phyloP scores from a whole-genome alignment of 2,329 filamentous ascomycete species.

The Trichophyton simii region DNA sequence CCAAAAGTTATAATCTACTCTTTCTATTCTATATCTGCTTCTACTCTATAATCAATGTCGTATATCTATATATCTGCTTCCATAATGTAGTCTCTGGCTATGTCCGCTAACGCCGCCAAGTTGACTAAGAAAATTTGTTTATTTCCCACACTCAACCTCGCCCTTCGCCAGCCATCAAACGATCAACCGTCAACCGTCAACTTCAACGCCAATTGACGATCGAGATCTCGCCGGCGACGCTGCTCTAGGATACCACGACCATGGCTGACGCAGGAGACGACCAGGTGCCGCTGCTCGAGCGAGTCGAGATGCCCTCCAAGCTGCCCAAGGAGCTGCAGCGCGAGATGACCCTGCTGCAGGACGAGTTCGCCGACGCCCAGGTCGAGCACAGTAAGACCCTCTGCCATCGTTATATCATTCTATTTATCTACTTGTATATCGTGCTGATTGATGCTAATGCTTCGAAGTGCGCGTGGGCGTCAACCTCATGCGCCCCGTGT shows the following conservation, averaged over 20 bases:
- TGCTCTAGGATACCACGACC: not conserved
- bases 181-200: not conserved
- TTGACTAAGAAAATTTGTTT: slow-evolving; percentile 1
- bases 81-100: too few species aligned
- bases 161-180: not conserved
- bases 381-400: slow-evolving; percentile 56
- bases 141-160: not conserved
- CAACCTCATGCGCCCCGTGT: slow-evolving; percentile 48
- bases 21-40: too few species aligned
- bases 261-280: slow-evolving; percentile 11
- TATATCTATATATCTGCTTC: too few species aligned
- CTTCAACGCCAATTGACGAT: not conserved
- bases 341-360: slow-evolving; percentile 65
- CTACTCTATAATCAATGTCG: too few species aligned
- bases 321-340: slow-evolving; percentile 36
- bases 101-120: not conserved
- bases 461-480: not conserved
- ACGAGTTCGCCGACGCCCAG: slow-evolving; percentile 73
- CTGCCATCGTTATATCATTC: slow-evolving; percentile 9
- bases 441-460: not conserved
- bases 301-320: slow-evolving; percentile 19
- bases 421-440: slow-evolving; percentile 12
- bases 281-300: slow-evolving; percentile 25
- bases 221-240: not conserved
- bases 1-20: too few species aligned